phyloP scores from a whole-genome alignment of 441 rosid species.

The Populus hybrid region DNA sequence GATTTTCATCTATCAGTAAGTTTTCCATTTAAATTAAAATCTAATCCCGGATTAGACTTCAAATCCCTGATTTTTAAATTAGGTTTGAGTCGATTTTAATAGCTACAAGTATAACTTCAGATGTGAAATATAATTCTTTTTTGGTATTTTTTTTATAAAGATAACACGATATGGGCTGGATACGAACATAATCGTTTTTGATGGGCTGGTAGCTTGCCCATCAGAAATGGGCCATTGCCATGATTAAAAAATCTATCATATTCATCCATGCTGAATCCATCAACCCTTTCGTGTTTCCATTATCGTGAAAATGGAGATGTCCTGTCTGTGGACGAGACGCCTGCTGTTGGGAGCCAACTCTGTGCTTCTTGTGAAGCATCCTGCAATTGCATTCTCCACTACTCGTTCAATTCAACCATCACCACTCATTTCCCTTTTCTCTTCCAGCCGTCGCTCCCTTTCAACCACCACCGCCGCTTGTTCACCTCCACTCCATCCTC shows the following conservation, averaged over 20 bases:
- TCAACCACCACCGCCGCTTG: slow-evolving; percentile 17
- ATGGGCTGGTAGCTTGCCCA: background rate
- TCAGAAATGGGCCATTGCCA: background rate
- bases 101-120: no score
- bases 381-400: slow-evolving; percentile 27
- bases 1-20: no score
- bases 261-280: background rate
- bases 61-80: no score
- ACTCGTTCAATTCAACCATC: slow-evolving; percentile 7
- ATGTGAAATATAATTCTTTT: no score
- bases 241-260: background rate
- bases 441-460: slow-evolving; percentile 25
- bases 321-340: slow-evolving; percentile 50
- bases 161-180: background rate
- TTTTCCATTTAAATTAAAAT: no score
- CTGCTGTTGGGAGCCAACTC: slow-evolving; percentile 25
- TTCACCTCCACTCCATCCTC: slow-evolving; percentile 25
- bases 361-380: slow-evolving; percentile 18
- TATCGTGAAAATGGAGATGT: slow-evolving; percentile 33
- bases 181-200: no score
- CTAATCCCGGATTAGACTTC: no score
- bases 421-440: slow-evolving; percentile 16
- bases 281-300: background rate
- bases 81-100: no score
- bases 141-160: background rate